These are phyloP conservation scores for Entoloma clypeatum DNA, from an alignment of 1,284 basidiomycete species.

Conservation along the genomic window DNA sequence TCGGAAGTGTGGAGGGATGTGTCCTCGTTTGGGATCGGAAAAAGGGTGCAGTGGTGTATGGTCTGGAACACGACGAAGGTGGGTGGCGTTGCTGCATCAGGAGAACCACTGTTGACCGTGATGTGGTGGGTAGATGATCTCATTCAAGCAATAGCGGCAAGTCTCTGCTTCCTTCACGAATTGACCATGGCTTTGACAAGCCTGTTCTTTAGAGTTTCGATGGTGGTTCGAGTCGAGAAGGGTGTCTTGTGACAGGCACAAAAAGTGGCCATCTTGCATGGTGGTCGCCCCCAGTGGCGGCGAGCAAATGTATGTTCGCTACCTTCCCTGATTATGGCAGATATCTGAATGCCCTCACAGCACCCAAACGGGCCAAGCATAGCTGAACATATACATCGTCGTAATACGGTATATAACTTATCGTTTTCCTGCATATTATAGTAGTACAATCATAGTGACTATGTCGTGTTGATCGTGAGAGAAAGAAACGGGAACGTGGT, in stretches of 20 bases:
- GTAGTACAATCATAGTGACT: too few species aligned
- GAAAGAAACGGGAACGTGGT: constrained; percentile 21
- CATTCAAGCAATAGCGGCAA: constrained; percentile 54
- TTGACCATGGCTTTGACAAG: constrained; percentile 14
- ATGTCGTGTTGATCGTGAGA: constrained; percentile 14
- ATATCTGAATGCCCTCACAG: constrained; percentile 1
- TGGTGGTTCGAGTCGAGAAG: constrained; percentile 33
- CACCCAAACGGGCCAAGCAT: constrained; percentile 9
- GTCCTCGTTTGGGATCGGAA: constrained; percentile 58
- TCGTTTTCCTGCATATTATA: too few species aligned
- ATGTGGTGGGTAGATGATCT: constrained; percentile 39
- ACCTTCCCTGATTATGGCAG: not conserved
- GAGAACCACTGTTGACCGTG: constrained; percentile 9
- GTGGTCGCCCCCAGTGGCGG: constrained; percentile 49
- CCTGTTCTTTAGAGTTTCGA: constrained; percentile 40
- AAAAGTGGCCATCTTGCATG: constrained; percentile 50
- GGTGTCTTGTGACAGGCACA: constrained; percentile 52
- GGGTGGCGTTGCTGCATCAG: constrained; percentile 18
- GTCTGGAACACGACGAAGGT: constrained; percentile 57
- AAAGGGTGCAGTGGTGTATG: constrained; percentile 48
- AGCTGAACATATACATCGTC: not conserved
- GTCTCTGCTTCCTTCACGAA: constrained; percentile 18
- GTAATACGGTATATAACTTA: not conserved
- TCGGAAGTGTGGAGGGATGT: constrained; percentile 48
- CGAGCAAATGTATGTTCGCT: constrained; percentile 21